Conservation (phyloP, 352 stramenopile genomes). For the Pythium aphanidermatum region DNA sequence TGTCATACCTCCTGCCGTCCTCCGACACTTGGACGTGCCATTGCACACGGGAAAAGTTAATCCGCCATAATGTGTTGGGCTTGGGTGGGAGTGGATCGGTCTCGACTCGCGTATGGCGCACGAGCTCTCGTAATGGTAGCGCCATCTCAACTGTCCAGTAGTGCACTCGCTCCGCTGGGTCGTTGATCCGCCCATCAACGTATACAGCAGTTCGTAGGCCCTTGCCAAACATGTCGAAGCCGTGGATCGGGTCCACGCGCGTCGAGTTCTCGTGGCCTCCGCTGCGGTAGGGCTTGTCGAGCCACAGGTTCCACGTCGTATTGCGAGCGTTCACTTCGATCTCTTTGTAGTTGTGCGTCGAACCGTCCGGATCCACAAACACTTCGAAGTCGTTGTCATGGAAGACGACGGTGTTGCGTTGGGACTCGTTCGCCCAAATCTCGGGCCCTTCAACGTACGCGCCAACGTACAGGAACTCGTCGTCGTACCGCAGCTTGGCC, state of each 20-base stretch:
- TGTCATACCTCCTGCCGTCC: constrained; percentile 34
- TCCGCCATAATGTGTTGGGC: constrained; percentile 57
- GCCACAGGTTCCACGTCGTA: constrained; percentile 84
- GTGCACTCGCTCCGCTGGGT: constrained; percentile 43
- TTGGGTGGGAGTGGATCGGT: constrained; percentile 25
- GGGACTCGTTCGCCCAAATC: constrained; percentile 65
- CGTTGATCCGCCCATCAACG: constrained; percentile 55
- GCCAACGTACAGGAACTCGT: constrained; percentile 62
- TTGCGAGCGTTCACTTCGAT: constrained; percentile 88
- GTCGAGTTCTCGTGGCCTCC: constrained; percentile 79
- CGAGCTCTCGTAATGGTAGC: constrained; percentile 57
- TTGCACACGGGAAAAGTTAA: constrained; percentile 89
- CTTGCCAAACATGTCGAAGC: constrained; percentile 61
- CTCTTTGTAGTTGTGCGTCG: constrained; percentile 88
- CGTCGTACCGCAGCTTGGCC: constrained; percentile 74
- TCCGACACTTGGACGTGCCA: constrained; percentile 36
- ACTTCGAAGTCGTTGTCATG: constrained; percentile 91
- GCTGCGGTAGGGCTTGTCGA: constrained; percentile 84
- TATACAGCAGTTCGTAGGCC: constrained; percentile 45
- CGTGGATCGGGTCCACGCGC: constrained; percentile 49
- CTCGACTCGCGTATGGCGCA: constrained; percentile 23
- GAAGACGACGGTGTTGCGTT: constrained; percentile 67
- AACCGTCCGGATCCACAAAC: constrained; percentile 78
- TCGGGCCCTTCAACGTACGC: constrained; percentile 56
- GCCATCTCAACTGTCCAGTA: constrained; percentile 83